Evolutionary conservation across 306 rosid species (phyloP).

Genomic region (Vigna reflexopilosa): DNA sequence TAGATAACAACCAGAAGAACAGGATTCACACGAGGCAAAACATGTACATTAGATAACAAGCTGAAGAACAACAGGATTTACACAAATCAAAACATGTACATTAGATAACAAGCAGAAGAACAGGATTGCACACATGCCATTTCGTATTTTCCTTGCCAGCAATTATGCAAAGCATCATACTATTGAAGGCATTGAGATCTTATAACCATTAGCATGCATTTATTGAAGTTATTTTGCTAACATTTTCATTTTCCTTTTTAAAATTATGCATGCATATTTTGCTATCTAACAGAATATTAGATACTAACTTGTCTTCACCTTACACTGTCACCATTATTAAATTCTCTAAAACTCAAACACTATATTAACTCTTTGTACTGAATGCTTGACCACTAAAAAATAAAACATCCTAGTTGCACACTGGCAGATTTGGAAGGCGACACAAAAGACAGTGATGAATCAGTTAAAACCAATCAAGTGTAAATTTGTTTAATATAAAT

Average conservation of each 20-base stretch:
- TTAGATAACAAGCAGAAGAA: too few relatives aligned
- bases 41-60: not conserved
- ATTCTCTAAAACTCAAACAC: not conserved
- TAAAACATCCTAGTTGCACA: not conserved
- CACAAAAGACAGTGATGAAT: not conserved
- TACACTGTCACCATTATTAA: not conserved
- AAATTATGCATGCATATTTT: not conserved
- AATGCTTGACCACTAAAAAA: not conserved
- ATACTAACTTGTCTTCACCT: not conserved
- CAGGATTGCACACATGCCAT: not conserved
- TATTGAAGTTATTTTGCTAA: not conserved
- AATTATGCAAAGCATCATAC: slow-evolving; percentile 10
- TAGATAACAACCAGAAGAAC: slow-evolving; percentile 27
- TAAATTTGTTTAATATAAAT: not conserved
- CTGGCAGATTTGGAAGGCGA: not conserved
- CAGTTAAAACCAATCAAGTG: slow-evolving; percentile 23
- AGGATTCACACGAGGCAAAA: slow-evolving; percentile 1
- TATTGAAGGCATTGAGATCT: slow-evolving; percentile 17
- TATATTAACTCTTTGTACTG: slow-evolving; percentile 10
- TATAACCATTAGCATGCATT: not conserved
- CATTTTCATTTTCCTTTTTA: not conserved
- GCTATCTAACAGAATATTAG: not conserved
- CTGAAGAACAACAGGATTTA: slow-evolving; percentile 32
- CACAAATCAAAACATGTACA: not conserved
- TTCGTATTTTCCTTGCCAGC: slow-evolving; percentile 21